These are phyloP conservation scores for Xenosphaeropsis pyriputrescens DNA, from an alignment of 2,329 filamentous ascomycete genomes.

Conservation along the genomic window DNA sequence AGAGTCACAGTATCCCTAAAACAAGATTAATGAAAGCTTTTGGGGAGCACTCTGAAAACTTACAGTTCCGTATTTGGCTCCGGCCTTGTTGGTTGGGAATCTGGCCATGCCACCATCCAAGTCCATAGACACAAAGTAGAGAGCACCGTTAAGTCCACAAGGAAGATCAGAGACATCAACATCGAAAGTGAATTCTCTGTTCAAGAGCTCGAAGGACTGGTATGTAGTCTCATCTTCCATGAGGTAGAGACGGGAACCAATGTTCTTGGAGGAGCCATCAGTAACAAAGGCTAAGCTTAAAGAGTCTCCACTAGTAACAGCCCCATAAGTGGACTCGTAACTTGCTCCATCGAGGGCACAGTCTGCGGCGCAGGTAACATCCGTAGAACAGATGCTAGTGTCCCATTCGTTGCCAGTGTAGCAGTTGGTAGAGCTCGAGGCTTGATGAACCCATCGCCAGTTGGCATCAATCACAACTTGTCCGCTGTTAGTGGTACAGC, in stretches of 20 bases:
- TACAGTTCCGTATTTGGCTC: slow-evolving; percentile 39
- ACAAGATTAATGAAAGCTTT: too few relatives aligned
- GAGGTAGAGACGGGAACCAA: slow-evolving; percentile 46
- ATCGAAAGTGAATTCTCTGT: slow-evolving; percentile 59
- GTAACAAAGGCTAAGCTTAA: slow-evolving; percentile 44
- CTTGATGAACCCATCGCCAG: slow-evolving; percentile 41
- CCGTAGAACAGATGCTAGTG: slow-evolving; percentile 24
- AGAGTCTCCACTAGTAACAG: slow-evolving; percentile 33
- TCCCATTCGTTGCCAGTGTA: slow-evolving; percentile 28
- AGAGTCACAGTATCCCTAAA: slow-evolving; percentile 43
- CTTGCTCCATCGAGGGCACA: slow-evolving; percentile 39
- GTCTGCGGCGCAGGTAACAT: slow-evolving; percentile 27
- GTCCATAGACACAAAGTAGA: slow-evolving; percentile 52
- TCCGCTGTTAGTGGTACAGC: slow-evolving; percentile 30
- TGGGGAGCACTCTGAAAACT: too few relatives aligned
- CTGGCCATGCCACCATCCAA: slow-evolving; percentile 39
- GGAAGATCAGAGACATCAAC: slow-evolving; percentile 54
- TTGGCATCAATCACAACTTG: slow-evolving; percentile 38
- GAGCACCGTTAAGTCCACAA: slow-evolving; percentile 58
- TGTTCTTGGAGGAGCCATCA: slow-evolving; percentile 24
- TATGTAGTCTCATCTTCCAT: slow-evolving; percentile 47
- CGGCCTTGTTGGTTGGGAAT: slow-evolving; percentile 36
- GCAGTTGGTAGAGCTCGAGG: slow-evolving; percentile 23
- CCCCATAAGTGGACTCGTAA: slow-evolving; percentile 35
- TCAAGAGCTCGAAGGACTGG: slow-evolving; percentile 47